A percentile compares a stretch with the other conserved stretches of the same genome.
Conservation (phyloP, 306 rosid genomes). For the Cyclanthera cordifolia region DNA sequence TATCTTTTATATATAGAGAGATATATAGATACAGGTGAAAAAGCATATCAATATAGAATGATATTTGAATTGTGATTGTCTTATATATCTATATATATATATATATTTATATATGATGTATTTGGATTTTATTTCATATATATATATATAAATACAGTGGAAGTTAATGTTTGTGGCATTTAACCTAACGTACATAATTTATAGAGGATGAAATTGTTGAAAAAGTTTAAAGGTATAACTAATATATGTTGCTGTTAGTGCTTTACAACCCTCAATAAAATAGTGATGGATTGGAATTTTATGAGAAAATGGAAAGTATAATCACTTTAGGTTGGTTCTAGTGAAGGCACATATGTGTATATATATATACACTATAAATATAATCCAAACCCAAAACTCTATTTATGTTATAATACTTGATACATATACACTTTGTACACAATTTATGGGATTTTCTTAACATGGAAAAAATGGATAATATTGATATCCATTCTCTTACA, state of each 20-base stretch:
- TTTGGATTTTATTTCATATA: too few species aligned
- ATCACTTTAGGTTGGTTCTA: constrained; percentile 1
- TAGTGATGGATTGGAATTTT: constrained; percentile 1
- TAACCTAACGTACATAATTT: background rate
- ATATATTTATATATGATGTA: too few species aligned
- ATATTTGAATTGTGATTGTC: too few species aligned
- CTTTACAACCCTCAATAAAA: constrained; percentile 4
- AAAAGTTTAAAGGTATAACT: background rate
- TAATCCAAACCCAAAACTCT: background rate
- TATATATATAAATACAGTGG: too few species aligned
- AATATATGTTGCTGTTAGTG: background rate
- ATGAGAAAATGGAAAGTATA: constrained; percentile 1
- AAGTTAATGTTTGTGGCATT: background rate
- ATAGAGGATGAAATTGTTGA: background rate
- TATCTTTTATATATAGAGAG: too few species aligned
- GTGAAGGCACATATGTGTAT: background rate
- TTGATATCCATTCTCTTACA: background rate
- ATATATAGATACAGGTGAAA: too few species aligned
- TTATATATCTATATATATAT: too few species aligned
- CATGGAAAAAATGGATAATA: constrained; percentile 7
- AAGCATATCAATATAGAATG: too few species aligned
- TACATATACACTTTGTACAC: background rate
- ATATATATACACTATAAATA: background rate
- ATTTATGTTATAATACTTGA: background rate
- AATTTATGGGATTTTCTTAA: background rate